Conservation (phyloP, 352 stramenopile genomes). For the Phytophthora crassamura region DNA sequence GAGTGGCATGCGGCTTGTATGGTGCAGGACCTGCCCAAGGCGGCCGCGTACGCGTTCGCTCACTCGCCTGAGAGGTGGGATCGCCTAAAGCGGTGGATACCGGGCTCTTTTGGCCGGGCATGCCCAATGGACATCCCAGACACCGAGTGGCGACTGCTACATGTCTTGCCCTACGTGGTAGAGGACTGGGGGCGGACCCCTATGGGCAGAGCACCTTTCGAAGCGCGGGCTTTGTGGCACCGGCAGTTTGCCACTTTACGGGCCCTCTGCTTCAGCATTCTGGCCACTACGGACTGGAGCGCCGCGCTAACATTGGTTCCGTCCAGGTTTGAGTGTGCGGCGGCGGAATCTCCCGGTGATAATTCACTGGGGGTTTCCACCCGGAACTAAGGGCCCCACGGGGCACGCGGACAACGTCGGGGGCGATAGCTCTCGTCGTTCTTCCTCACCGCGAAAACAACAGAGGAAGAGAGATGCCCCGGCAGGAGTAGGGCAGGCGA, state of each 20-base stretch:
- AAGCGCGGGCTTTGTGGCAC: conserved; percentile 2
- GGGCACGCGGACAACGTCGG: no score
- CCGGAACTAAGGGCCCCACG: conserved; percentile 3
- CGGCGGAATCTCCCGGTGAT: no score
- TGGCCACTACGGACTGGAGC: conserved; percentile 5
- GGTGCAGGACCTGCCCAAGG: not conserved
- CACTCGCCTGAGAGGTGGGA: not conserved
- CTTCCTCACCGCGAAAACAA: no score
- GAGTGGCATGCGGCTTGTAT: not conserved
- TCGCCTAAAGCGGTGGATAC: not conserved
- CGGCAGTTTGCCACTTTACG: conserved; percentile 2
- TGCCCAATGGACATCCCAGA: not conserved
- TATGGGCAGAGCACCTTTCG: not conserved
- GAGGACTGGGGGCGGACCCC: not conserved
- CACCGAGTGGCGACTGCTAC: not conserved
- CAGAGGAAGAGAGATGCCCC: no score
- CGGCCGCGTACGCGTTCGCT: not conserved
- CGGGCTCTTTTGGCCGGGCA: not conserved
- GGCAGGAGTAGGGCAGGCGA: no score
- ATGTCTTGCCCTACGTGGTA: conserved; percentile 3
- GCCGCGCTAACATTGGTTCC: not conserved
- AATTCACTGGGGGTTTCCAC: no score
- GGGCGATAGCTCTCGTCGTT: no score
- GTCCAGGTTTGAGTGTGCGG: not conserved
- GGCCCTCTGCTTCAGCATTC: not conserved